Base-by-base conservation (phyloP, 2,329 filamentous ascomycete species). In the Furcasterigmium sp. region DNA sequence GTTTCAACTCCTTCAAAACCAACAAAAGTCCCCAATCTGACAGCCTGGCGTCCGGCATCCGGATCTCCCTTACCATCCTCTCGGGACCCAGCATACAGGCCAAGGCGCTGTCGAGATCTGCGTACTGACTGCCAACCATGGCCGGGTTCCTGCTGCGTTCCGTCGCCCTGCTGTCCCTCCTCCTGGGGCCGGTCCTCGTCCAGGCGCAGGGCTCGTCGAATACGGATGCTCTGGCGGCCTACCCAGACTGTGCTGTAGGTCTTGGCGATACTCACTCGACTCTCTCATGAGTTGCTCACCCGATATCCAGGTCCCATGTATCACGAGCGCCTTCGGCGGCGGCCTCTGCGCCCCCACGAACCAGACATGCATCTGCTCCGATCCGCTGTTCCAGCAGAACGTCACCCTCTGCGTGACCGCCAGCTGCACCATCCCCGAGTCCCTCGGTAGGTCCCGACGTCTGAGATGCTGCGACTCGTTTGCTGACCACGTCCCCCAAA, bases 311-410 rank as follows among this genome's bases (percentile, higher is more conserved):
- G 45, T 34, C 11, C 39, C 35, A 34, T 49, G 47, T 14, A 49
- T 49, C 26, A 42, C 40, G 20, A 43, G 29, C 15, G 47, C 47
- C 15, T 42, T 48, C 8, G 11, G 11, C 2, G 37, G 40, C n/a
- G 47, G 46, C 23, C 19, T 48, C 9, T 59, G 56, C 32, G 39
- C 46, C 11, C 42, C 43, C 2, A 47, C 46, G 29, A 50, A 60
- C 15, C 42, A 49, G 17, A 45, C 45, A 2, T 60, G 57, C 23
- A 39, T 60, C 14, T 56, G 55, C 34, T 32, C 48, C 1, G 43
- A 48, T 10, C 25, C 47, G 28, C 29, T 39, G 7, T 51, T 54
- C 6, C 44, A 58, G 14, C 32, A 41, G 0, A 44, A 44, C 17
- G 53, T 52, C 14, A 43, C 48, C 5, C 18, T 49, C 6, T 58